Evolutionary conservation across 169 alveolate genomes (phyloP).

Genomic region (Blepharisma undulans): DNA sequence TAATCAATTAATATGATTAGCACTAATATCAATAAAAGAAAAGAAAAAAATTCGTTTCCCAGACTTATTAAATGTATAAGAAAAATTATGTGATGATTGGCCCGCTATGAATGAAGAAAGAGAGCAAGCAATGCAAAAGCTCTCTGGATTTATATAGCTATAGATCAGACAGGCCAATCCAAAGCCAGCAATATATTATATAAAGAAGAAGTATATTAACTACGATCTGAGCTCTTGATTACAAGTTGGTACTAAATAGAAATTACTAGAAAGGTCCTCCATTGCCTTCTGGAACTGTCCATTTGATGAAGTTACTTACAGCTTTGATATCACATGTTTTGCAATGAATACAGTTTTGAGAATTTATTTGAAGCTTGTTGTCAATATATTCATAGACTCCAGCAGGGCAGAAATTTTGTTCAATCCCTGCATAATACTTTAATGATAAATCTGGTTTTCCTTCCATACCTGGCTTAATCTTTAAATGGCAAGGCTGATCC

Average conservation of each 20-base stretch:
- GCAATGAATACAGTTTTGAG: conserved; percentile 91
- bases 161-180: too few relatives aligned
- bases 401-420: conserved; percentile 84
- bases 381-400: conserved; percentile 85
- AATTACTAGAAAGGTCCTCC: conserved; percentile 84
- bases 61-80: too few relatives aligned
- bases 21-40: neutral
- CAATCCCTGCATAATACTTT: conserved; percentile 83
- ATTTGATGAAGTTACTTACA: conserved; percentile 80
- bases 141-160: too few relatives aligned
- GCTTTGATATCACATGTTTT: conserved; percentile 83
- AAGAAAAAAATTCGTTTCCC: neutral
- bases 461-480: conserved; percentile 61
- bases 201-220: neutral
- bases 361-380: conserved; percentile 76
- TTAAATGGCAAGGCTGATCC: conserved; percentile 89
- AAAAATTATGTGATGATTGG: too few relatives aligned
- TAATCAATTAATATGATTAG: neutral
- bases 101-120: too few relatives aligned
- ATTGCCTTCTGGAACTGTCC: conserved; percentile 92
- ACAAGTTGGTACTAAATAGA: conserved; percentile 6
- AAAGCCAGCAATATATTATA: too few relatives aligned
- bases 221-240: neutral
- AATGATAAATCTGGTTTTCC: conserved; percentile 62
- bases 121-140: too few relatives aligned